Conservation (phyloP, 768 basidiomycete genomes). For the Rhizopogon vinicolor region DNA sequence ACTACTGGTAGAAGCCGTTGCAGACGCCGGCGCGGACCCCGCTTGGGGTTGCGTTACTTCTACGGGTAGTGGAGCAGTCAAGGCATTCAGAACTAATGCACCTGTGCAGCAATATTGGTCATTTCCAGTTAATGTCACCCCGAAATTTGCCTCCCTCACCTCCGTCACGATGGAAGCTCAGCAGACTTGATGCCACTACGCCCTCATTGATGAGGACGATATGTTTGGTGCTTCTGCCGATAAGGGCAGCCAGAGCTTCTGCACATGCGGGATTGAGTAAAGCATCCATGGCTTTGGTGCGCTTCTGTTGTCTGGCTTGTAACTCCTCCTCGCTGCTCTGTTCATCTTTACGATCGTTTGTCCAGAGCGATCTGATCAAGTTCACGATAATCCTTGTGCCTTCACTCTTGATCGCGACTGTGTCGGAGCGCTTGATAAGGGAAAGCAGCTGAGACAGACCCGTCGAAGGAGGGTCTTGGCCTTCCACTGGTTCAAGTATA, state of each 20-base stretch:
- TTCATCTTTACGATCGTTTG: slow-evolving; percentile 36
- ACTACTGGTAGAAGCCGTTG: slow-evolving; percentile 37
- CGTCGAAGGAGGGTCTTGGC: slow-evolving; percentile 29
- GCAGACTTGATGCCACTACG: slow-evolving; percentile 73
- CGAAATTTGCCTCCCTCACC: slow-evolving; percentile 38
- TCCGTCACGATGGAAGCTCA: slow-evolving; percentile 62
- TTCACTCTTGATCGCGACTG: slow-evolving; percentile 81
- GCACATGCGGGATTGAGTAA: slow-evolving; percentile 53
- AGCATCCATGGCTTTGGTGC: slow-evolving; percentile 47
- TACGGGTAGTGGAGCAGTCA: slow-evolving; percentile 45
- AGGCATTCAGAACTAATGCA: slow-evolving; percentile 54
- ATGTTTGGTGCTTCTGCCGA: slow-evolving; percentile 75
- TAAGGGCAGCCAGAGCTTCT: slow-evolving; percentile 61
- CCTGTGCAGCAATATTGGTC: slow-evolving; percentile 35
- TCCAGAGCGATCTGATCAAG: slow-evolving; percentile 74
- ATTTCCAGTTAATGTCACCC: neutral
- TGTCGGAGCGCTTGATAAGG: slow-evolving; percentile 75
- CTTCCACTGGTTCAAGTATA: slow-evolving; percentile 38
- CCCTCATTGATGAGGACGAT: slow-evolving; percentile 88
- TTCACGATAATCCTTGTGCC: slow-evolving; percentile 87
- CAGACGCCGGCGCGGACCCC: slow-evolving; percentile 30
- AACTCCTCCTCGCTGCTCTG: slow-evolving; percentile 26
- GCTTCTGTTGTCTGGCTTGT: slow-evolving; percentile 42
- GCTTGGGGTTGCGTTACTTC: slow-evolving; percentile 31
- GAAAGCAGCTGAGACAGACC: slow-evolving; percentile 68